Base-by-base conservation (phyloP, 768 basidiomycete species). In the Mycena vulgaris region DNA sequence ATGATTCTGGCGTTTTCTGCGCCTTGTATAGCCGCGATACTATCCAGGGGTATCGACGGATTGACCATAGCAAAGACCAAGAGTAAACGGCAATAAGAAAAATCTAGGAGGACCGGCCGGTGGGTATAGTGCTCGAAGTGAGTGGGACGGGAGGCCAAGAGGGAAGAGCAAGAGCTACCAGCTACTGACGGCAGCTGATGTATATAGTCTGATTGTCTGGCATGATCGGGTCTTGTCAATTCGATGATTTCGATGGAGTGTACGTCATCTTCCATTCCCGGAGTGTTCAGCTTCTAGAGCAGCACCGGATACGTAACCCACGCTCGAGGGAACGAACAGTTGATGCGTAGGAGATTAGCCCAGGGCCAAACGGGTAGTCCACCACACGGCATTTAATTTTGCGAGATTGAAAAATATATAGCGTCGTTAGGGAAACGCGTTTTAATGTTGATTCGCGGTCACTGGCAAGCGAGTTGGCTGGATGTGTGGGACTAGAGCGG, bases 171-270 rank as follows among this genome's bases (percentile, higher is more conserved):
- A 23, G 23, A 40, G 19, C 11, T 42, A 19, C 30, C 25, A 51
- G 48, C 37, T 27, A 56, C 53, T 45, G 49, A 13, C 40, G 45
- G 67, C 67, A 62, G 37, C 40, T 60, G 48, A 63, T 49, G 55
- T 61, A 68, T 10, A 14, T 6, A 6, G 8, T 7, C 8, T 37
- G 8, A 37, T 7, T 37, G n/a, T n/a, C n/a, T n/a, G 56, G 21
- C 65, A 45, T 63, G 68, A 69, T 69, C 67, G 61, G 67, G 48
- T n/a, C 58, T 63, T 69, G 67, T 56, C 67, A 55, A 42, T 55
- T 47, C 52, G 52, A 33, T 69, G 68, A 62, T 65, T 27, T 28
- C 58, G 55, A 47, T 27, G 27, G 62, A 23, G 6, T 39, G 35
- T 19, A 23, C 56, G 47, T 56, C 63, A 58, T 47, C 35, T 58